Base-by-base conservation (phyloP, 768 basidiomycete genomes). In the Leccinum fibrillosum region DNA sequence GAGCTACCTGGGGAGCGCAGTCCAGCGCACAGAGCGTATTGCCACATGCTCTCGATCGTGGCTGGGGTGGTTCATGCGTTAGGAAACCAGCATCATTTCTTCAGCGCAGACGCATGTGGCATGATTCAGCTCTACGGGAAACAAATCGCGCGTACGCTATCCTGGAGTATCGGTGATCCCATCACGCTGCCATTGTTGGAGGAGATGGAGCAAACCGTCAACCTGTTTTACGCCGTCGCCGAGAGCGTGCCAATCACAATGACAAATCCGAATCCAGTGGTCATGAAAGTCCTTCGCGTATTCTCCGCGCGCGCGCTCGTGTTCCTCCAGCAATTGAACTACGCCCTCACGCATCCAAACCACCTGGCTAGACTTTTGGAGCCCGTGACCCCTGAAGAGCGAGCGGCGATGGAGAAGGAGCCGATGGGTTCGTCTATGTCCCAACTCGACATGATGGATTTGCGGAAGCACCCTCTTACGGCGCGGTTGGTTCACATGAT, bases 291-390 rank as follows among this genome's bases (percentile, higher is more conserved):
- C 6, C 78, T 94, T 45, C 78, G 80, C 1, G 83, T 83, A 17
- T 94, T 92, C 70, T 83, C 86, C 3, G 77, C 77, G 1, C 84
- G 84, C 59, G 86, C 88, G 0, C 73, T 94, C 19, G 77, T 84
- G 32, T 82, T 96, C 25, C 78, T 97, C 1, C 92, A 94, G 67
- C 90, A 94, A 62, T 74, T 97, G 60, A 94, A 94, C 71, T 94
- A 94, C 62, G 90, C 92, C 0, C 79, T 96, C 49, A 88, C 92
- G 0, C 94, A 98, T 71, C 94, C 94, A 7, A 90, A 94, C 66
- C 88, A 94, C 64, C 80, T 97, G 12, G 85, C 88, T 1, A 87
- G 86, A 62, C 77, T 92, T 26, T 77, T 95, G 63, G 92, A 95
- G 57, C 88, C 92, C 6, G 79, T 90, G 13, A 88, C 89, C 0